Conservation (phyloP, 164 flowering plant species). For the Vitis amurensis region DNA sequence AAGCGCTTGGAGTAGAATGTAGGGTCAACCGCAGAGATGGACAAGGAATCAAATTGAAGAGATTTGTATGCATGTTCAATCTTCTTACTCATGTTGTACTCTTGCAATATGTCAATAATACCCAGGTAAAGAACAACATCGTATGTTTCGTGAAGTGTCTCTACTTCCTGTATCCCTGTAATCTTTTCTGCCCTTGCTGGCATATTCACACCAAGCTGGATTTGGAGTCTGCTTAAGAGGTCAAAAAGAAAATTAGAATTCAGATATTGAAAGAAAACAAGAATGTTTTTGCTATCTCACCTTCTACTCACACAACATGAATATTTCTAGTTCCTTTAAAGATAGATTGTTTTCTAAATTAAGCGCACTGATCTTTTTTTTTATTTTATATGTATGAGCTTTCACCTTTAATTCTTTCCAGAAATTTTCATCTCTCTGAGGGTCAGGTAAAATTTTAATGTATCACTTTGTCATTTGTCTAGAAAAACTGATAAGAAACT, state of each 20-base stretch:
- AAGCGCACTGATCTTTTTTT: too few relatives aligned
- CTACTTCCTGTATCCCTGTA: constrained; percentile 41
- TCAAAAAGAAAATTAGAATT: not conserved
- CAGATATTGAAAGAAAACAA: not conserved
- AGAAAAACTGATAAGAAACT: too few relatives aligned
- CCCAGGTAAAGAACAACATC: constrained; percentile 93
- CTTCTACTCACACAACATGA: not conserved
- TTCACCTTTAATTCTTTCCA: too few relatives aligned
- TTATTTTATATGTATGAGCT: not conserved
- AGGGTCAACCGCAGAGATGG: constrained; percentile 98
- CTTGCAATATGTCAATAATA: constrained; percentile 93
- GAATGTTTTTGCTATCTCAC: not conserved
- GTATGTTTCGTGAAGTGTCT: constrained; percentile 60
- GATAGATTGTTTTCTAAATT: too few relatives aligned
- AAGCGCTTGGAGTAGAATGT: constrained; percentile 79
- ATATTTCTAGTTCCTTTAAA: too few relatives aligned
- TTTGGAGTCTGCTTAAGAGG: constrained; percentile 66
- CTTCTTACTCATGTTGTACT: constrained; percentile 86
- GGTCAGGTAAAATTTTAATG: too few relatives aligned
- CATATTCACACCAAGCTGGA: constrained; percentile 99
- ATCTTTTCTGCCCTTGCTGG: constrained; percentile 92
- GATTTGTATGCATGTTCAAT: constrained; percentile 94
- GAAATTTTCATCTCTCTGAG: not conserved
- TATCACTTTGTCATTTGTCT: too few relatives aligned
- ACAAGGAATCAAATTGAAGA: constrained; percentile 83